Conservation (phyloP, 1,284 basidiomycete genomes). For the Violaceomyces palustris region DNA sequence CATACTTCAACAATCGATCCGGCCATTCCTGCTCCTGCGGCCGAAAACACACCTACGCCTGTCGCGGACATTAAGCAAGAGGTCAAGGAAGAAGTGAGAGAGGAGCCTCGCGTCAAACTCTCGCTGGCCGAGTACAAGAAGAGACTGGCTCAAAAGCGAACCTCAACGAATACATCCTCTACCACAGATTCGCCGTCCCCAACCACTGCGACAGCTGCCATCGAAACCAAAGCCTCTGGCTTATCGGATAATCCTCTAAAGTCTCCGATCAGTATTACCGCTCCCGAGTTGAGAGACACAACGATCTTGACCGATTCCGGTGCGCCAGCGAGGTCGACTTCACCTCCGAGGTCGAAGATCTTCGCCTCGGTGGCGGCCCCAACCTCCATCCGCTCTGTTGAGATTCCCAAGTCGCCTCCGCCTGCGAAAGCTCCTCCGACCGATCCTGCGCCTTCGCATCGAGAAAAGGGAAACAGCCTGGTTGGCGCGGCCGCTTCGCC, state of each 20-base stretch:
- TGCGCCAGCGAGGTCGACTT: no score
- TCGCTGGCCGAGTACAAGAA: slow-evolving; percentile 51
- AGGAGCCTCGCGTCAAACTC: slow-evolving; percentile 39
- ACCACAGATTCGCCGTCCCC: no score
- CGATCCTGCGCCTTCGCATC: not conserved
- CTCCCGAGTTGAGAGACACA: no score
- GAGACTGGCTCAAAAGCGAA: slow-evolving; percentile 42
- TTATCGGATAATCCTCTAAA: no score
- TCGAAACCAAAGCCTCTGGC: no score
- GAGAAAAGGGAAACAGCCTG: not conserved
- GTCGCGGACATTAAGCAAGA: no score
- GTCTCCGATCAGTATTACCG: no score
- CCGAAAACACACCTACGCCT: slow-evolving; percentile 1
- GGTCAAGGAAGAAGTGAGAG: slow-evolving; percentile 27
- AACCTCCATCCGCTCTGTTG: slow-evolving; percentile 35
- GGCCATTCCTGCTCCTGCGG: not conserved
- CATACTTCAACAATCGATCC: no score
- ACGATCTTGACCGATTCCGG: no score
- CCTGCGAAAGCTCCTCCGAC: slow-evolving; percentile 8
- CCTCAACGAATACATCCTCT: no score
- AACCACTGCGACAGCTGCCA: no score
- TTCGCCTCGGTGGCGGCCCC: slow-evolving; percentile 31
- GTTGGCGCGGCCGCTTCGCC: not conserved
- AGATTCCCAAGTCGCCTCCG: slow-evolving; percentile 42
- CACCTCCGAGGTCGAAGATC: no score